phyloP scores from a whole-genome alignment of 2,329 filamentous ascomycete genomes.

The Atkinsonella hypoxylon region DNA sequence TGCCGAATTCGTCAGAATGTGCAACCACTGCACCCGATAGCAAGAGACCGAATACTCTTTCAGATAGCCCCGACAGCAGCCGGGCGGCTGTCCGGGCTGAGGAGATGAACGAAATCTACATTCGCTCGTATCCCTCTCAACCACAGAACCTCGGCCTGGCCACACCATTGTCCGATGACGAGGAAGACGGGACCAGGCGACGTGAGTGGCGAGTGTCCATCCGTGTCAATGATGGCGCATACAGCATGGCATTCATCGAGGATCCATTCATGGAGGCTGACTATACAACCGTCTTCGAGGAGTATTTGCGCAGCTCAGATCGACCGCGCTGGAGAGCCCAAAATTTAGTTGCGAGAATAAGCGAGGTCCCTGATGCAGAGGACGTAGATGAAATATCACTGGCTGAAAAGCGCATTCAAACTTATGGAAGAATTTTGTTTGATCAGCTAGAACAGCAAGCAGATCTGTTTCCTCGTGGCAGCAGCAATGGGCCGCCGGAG shows the following conservation, averaged over 20 bases:
- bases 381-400: conserved; percentile 6
- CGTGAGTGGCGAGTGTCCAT: conserved; percentile 15
- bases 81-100: conserved; percentile 3
- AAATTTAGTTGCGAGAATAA: conserved; percentile 7
- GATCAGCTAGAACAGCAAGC: conserved; percentile 10
- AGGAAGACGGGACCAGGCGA: conserved; percentile 3
- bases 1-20: conserved; percentile 5
- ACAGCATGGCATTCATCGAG: conserved; percentile 8
- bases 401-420: conserved; percentile 12
- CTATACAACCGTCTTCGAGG: conserved; percentile 15
- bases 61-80: not conserved
- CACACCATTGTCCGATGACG: not conserved
- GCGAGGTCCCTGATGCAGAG: not conserved
- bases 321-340: conserved; percentile 11
- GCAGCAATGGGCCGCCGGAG: conserved; percentile 5
- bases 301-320: conserved; percentile 15
- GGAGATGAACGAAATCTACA: conserved; percentile 12
- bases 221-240: conserved; percentile 10
- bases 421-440: conserved; percentile 12
- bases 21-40: conserved; percentile 4
- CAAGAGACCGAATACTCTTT: conserved; percentile 4
- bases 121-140: conserved; percentile 9
- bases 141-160: conserved; percentile 5
- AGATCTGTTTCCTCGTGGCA: conserved; percentile 5
- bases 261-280: conserved; percentile 16